Evolutionary conservation across 257 asterid species (phyloP).

Genomic region (Orobanche coerulescens): DNA sequence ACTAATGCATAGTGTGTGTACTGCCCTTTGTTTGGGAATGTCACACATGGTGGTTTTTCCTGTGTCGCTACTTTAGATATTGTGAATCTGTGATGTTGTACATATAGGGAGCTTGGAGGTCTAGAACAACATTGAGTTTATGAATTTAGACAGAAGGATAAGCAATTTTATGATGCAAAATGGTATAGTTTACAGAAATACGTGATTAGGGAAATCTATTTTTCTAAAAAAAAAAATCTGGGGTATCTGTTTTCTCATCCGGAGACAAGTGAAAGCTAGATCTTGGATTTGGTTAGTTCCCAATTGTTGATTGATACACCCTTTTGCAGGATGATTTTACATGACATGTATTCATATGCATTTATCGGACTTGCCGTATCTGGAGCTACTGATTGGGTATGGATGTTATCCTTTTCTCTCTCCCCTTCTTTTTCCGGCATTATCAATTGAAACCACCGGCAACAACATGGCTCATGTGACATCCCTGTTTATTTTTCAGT

Average conservation of each 20-base stretch:
- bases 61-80: not conserved
- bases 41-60: not conserved
- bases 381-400: constrained; percentile 95
- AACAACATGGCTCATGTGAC: constrained; percentile 7
- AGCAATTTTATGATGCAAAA: not conserved
- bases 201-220: not conserved
- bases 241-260: not conserved
- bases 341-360: constrained; percentile 80
- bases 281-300: not conserved
- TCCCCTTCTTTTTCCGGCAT: not conserved
- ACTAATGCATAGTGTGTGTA: not conserved
- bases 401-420: constrained; percentile 11
- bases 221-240: not conserved
- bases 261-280: not conserved
- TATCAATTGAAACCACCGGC: not conserved
- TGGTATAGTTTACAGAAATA: not conserved
- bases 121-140: not conserved
- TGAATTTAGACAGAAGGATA: not conserved
- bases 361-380: constrained; percentile 79
- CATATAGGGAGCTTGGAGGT: not conserved
- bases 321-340: constrained; percentile 77
- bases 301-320: constrained; percentile 6
- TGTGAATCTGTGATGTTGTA: not conserved
- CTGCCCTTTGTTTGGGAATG: not conserved
- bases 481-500: constrained; percentile 36